Base-by-base conservation (phyloP, 2,329 filamentous ascomycete genomes). In the Botrytis paeoniae region DNA sequence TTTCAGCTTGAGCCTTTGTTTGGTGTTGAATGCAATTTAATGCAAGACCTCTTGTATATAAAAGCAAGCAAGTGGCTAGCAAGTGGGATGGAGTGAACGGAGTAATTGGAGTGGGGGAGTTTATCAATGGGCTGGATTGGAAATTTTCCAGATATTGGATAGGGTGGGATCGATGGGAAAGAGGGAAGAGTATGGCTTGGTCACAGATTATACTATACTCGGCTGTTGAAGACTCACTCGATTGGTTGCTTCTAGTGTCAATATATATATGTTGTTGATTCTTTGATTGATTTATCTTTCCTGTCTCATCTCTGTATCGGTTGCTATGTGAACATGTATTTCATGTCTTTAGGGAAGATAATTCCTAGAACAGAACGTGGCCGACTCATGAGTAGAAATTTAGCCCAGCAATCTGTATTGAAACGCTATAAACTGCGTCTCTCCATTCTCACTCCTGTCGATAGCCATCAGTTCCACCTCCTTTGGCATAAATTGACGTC, bases 1-100 rank as follows among this genome's bases (percentile, higher is more conserved):
- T 57, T 68, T 41, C 35, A 32, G 37, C 65, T 57, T 68, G 48
- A 43, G 65, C 25, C 37, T 32, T 57, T 57, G 65, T 68, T 68
- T 51, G 18, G 65, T 25, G 5, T 57, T 41, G n/a, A 41, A 43
- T 41, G n/a, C 35, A 29, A 25, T 41, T n/a, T 25, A 57, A 57
- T 57, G 65, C 48, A 69, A 41, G 48, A 25, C n/a, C 6, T 41
- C 18, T 41, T 57, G 65, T 69, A 57, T 41, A 69, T 32, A 69
- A 69, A 43, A 32, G 45, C 37, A 57, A 57, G 37, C 18, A 43
- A 69, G 6, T 57, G 29, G 35, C 25, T 32, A 57, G 10, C 48
- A 29, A 57, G 18, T n/a, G 9, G 32, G 4, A 69, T 43, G 48
- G n/a, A 41, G 29, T 25, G 18, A 51, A n/a, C 3, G 65, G 65